Conservation (phyloP, 2,329 filamentous ascomycete genomes). For the Botrytis elliptica region DNA sequence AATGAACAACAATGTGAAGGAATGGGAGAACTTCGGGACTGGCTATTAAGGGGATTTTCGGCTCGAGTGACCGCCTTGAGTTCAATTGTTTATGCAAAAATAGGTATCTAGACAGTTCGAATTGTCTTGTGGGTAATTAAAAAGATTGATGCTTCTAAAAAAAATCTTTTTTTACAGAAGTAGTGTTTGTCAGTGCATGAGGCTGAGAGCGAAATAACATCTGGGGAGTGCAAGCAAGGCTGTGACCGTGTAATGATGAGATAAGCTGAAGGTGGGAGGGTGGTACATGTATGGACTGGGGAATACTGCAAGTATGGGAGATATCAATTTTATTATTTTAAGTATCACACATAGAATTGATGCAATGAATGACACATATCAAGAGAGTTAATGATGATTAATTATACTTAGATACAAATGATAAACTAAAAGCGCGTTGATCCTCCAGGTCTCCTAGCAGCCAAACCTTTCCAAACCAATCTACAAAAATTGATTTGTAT, state of each 20-base stretch:
- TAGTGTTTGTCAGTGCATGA: not conserved
- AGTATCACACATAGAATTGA: not conserved
- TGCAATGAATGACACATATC: not conserved
- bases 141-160: not conserved
- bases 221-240: not conserved
- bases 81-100: not conserved
- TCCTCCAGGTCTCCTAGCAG: not conserved
- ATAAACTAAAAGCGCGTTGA: not conserved
- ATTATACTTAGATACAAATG: not conserved
- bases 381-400: not conserved
- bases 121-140: not conserved
- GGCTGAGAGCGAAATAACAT: not conserved
- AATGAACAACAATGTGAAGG: not conserved
- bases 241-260: not conserved
- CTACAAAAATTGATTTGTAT: not conserved
- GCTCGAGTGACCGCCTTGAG: not conserved
- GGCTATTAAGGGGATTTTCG: not conserved
- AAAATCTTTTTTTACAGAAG: not conserved
- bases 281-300: not conserved
- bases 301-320: not conserved
- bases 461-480: no score
- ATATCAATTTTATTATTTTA: not conserved
- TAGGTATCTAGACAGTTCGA: not conserved
- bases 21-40: not conserved
- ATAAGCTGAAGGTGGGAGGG: not conserved